These are phyloP conservation scores for Epichloe elymi DNA, from an alignment of 2,329 filamentous ascomycete genomes.

Conservation along the genomic window DNA sequence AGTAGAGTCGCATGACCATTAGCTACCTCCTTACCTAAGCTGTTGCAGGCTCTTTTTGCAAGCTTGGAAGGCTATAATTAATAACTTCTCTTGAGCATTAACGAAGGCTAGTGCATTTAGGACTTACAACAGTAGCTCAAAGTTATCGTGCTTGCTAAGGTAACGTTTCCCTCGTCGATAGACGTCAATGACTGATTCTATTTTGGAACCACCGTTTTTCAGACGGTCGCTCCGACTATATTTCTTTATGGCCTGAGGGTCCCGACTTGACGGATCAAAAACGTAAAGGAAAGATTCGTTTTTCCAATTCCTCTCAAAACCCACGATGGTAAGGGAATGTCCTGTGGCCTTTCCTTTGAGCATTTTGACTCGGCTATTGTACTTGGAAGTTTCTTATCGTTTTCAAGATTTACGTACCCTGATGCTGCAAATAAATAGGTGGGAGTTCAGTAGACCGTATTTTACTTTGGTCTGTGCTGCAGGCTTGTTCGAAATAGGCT, in stretches of 20 bases:
- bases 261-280: conserved; percentile 76
- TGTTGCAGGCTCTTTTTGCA: neutral
- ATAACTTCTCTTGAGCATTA: neutral
- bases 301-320: conserved; percentile 56
- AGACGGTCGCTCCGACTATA: conserved; percentile 37
- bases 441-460: conserved; percentile 61
- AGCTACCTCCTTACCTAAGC: neutral
- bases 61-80: neutral
- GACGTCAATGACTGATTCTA: conserved; percentile 42
- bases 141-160: conserved; percentile 57
- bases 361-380: neutral
- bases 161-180: conserved; percentile 62
- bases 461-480: conserved; percentile 34
- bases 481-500: conserved; percentile 55
- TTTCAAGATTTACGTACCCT: conserved; percentile 31
- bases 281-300: conserved; percentile 61
- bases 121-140: conserved; percentile 63
- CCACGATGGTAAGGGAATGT: conserved; percentile 83
- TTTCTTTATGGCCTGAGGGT: conserved; percentile 48
- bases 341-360: conserved; percentile 27
- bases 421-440: conserved; percentile 83
- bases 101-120: neutral
- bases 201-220: conserved; percentile 25
- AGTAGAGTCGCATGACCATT: neutral
- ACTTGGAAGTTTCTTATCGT: neutral